Evolutionary conservation across 345 rosid genomes (phyloP).

Genomic region (Bruguiera sexangula): DNA sequence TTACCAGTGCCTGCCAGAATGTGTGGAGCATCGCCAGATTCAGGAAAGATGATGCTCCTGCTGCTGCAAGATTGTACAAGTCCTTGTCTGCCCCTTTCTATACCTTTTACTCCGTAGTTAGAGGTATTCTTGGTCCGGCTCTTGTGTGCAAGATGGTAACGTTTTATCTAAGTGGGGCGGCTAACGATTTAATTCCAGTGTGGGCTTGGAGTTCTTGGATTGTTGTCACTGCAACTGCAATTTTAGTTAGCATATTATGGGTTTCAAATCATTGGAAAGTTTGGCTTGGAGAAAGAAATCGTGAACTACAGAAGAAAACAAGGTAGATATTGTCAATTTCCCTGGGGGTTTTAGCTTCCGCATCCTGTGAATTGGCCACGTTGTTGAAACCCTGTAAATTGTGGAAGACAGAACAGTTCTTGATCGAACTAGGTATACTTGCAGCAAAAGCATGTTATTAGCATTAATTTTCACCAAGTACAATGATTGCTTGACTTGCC

Average conservation of each 20-base stretch:
- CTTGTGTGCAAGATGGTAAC: slow-evolving; percentile 49
- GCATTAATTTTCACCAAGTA: no score
- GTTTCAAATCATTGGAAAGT: slow-evolving; percentile 49
- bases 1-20: slow-evolving; percentile 79
- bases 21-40: slow-evolving; percentile 54
- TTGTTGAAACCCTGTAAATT: background rate
- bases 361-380: background rate
- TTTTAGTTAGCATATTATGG: slow-evolving; percentile 64
- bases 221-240: slow-evolving; percentile 50
- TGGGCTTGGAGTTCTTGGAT: slow-evolving; percentile 97
- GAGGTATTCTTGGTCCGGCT: slow-evolving; percentile 65
- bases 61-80: slow-evolving; percentile 44
- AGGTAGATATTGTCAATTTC: slow-evolving; percentile 3
- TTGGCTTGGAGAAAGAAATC: slow-evolving; percentile 45
- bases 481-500: no score
- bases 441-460: no score
- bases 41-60: slow-evolving; percentile 36
- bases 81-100: slow-evolving; percentile 51
- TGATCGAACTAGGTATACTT: no score
- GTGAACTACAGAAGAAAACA: slow-evolving; percentile 25
- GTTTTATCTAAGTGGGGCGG: slow-evolving; percentile 43
- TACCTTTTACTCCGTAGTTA: slow-evolving; percentile 49
- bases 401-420: no score
- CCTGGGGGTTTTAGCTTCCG: background rate
- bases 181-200: slow-evolving; percentile 41